phyloP scores from a whole-genome alignment of 306 rosid species.

The Rosa chinensis region DNA sequence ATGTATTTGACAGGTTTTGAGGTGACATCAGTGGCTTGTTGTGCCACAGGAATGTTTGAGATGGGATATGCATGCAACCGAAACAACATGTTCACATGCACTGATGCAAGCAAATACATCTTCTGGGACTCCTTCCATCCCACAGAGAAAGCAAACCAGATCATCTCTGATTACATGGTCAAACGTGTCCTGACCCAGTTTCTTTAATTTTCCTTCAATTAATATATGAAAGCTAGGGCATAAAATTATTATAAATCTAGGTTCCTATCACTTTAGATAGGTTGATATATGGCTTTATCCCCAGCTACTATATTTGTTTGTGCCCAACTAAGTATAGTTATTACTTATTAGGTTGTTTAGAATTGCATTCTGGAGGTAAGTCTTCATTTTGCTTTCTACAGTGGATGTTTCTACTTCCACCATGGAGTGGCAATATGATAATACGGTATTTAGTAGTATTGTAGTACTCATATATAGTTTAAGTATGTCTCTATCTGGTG shows the following conservation, averaged over 20 bases:
- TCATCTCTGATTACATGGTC: constrained; percentile 31
- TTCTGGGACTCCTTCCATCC: constrained; percentile 68
- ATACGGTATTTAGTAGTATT: not conserved
- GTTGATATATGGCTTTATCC: not conserved
- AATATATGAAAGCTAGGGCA: not conserved
- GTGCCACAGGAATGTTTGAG: constrained; percentile 50
- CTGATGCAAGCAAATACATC: constrained; percentile 43
- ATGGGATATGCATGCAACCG: constrained; percentile 56
- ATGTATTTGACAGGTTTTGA: constrained; percentile 32
- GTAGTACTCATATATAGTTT: not conserved
- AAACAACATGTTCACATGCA: constrained; percentile 36
- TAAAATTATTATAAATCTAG: not conserved
- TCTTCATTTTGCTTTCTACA: not conserved
- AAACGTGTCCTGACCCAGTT: constrained; percentile 23
- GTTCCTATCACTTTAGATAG: not conserved
- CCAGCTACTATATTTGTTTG: not conserved
- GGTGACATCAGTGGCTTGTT: constrained; percentile 41
- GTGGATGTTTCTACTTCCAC: not conserved
- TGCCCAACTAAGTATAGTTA: not conserved
- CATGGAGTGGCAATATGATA: not conserved
- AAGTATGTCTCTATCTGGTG: not conserved
- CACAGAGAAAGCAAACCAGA: constrained; percentile 37
- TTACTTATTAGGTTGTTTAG: not conserved
- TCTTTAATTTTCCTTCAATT: constrained; percentile 8
- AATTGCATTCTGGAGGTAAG: not conserved